Conservation (phyloP, 495 filamentous ascomycete genomes). For the Neurospora sp. region DNA sequence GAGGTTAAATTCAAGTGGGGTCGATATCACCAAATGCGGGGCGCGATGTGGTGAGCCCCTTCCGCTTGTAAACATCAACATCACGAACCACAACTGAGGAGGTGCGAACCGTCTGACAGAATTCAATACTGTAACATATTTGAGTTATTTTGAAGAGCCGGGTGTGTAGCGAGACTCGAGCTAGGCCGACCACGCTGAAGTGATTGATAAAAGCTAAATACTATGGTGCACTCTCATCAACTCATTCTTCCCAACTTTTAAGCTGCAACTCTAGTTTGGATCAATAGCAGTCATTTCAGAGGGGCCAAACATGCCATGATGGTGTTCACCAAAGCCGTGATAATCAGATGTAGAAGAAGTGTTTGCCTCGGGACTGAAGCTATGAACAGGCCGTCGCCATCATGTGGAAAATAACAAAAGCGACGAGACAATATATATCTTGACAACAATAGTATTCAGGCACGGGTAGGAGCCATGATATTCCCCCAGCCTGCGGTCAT, state of each 20-base stretch:
- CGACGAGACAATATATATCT: not conserved
- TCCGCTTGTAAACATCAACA: not conserved
- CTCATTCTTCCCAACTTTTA: not conserved
- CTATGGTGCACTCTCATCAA: not conserved
- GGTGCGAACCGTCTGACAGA: not conserved
- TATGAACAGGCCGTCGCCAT: not conserved
- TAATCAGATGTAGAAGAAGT: not conserved
- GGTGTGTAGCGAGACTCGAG: not conserved
- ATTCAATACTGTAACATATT: not conserved
- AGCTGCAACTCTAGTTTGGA: not conserved
- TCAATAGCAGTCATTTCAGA: not conserved
- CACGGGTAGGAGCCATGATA: not conserved
- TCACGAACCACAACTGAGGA: not conserved
- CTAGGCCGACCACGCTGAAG: not conserved
- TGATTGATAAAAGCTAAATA: not conserved
- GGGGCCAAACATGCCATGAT: not conserved
- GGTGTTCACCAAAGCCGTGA: not conserved
- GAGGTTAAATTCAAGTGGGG: not conserved
- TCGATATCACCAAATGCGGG: not conserved
- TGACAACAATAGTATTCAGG: not conserved
- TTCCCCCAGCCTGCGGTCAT: not conserved
- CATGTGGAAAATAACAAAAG: not conserved
- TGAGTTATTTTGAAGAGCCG: not conserved
- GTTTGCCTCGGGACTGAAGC: not conserved
- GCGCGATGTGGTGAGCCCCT: not conserved